These are phyloP conservation scores for Glycine tomentella DNA, from an alignment of 306 rosid species.

Conservation along the genomic window DNA sequence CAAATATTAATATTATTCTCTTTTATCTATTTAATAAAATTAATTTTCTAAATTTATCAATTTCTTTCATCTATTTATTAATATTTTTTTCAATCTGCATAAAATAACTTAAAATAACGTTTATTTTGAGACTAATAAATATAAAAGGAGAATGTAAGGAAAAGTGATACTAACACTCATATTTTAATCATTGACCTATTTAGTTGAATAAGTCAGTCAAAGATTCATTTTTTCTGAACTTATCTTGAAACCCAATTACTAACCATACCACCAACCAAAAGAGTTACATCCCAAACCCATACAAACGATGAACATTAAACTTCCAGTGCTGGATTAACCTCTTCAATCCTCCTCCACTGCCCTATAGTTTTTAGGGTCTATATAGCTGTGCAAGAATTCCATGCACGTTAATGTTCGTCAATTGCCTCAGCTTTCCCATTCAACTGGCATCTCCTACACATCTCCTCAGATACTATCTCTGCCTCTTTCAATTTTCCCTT, in stretches of 20 bases:
- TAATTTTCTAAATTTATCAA: too few relatives aligned
- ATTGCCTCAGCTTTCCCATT: slow-evolving; percentile 7
- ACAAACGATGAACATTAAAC: background rate
- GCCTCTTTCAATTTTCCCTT: slow-evolving; percentile 50
- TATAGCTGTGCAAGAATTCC: slow-evolving; percentile 1
- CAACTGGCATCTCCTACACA: slow-evolving; percentile 46
- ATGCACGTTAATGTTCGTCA: background rate
- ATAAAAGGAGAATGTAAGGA: too few relatives aligned
- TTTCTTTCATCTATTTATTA: too few relatives aligned
- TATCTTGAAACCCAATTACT: background rate
- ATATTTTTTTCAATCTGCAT: too few relatives aligned
- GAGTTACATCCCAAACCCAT: background rate
- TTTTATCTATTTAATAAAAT: too few relatives aligned
- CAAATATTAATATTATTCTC: too few relatives aligned
- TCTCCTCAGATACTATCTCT: slow-evolving; percentile 47
- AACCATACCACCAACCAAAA: background rate
- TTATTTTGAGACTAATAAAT: too few relatives aligned
- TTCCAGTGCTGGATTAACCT: background rate
- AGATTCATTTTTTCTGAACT: background rate
- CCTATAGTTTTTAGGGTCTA: background rate
- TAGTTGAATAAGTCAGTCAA: too few relatives aligned
- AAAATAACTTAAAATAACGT: too few relatives aligned
- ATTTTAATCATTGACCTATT: too few relatives aligned
- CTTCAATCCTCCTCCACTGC: background rate
- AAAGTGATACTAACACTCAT: too few relatives aligned